Evolutionary conservation across 495 filamentous ascomycete genomes (phyloP), one percentile per base, ranked within the genome.

Genomic region (Neurospora sp.): DNA sequence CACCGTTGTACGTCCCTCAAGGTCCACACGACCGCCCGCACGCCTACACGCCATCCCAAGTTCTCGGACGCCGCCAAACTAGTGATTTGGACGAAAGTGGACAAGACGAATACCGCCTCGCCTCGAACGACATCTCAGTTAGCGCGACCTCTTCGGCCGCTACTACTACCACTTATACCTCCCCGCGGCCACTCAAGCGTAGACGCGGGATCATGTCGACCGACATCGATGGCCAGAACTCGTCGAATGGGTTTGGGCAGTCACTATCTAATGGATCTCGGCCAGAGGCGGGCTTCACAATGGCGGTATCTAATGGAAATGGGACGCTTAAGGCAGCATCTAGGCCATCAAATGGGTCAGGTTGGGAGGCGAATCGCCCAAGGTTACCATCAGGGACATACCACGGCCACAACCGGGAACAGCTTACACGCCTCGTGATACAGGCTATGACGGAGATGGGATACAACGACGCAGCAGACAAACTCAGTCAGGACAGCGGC

Each of bases 351-450:
- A 86, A 85, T 74, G 82, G 84, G 5, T 79, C 82, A 7, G 78
- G 82, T 9, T 71, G 81, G 71, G 73, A 81, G 77, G 37, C 73
- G 41, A 42, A 69, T 71, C 18, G 79, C 76, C 61, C 69, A 65
- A 41, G 77, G 70, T 1, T 4, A 27, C 61, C 37, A 31, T 71
- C 76, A 9, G 73, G 76, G 12, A 78, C 74, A 0, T 88, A 87
- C 73, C 91, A 88, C 74, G 94, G 93, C 27, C 95, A 99, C 79
- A 90, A 94, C 79, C 90, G 94, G 78, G 95, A 96, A 83, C 94
- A 99, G 82, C 91, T 98, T 12, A 96, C 96, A 8, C 86, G 96
- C 70, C 92, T 99, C 70, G 81, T 98, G 74, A 96, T 98, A 76
- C 96, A 99, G 81, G 92, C 93, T 41, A 82, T 99, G 69, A 85